Evolutionary conservation across 73 alveolate genomes (phyloP), one percentile per base, ranked within the genome.

Genomic region (Symbiodinium natans): DNA sequence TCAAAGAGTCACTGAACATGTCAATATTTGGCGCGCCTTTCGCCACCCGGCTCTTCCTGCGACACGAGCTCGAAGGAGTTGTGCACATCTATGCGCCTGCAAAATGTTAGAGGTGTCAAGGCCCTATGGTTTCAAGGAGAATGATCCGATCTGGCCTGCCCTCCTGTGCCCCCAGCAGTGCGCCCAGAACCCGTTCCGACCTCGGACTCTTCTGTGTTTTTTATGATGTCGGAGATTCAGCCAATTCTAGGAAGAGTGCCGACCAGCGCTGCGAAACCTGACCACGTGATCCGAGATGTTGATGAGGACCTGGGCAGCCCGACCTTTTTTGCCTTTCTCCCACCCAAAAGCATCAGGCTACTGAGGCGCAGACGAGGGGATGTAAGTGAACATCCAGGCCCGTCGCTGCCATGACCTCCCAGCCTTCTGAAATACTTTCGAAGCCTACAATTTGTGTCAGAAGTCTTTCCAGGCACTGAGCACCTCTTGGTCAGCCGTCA

Each of bases 211-310:
- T 63, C 0, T 6, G 1, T 23, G 80, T 19, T 63, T 5, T 1
- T 2, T 29, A 46, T 46, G 13, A 13, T 6, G 59, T 46, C 13
- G 13, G 6, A 46, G 59, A 46, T 46, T 9, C 21, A 6, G 80
- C 36, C 0, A 63, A 23, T 3, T n/a, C 9, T 3, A 27, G 80
- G 80, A 29, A 17, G 33, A 63, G 41, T 25, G 34, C 95, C 95
- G 95, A 17, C 86, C 31, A 27, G 95, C 95, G 77, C 95, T 89
- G 42, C 95, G 85, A 41, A 95, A 93, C 39, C 99, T 92, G 29
- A 99, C 99, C 82, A 99, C 97, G 82, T 99, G 99, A 98, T 99
- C 99, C 23, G 99, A 99, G 71, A 99, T 92, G 98, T 99, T 99
- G 93, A 99, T 93, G 83, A 99, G 93, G 48, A 95, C 99, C 95